A percentile compares a stretch with the other conserved stretches of the same genome.
Conservation (phyloP, 1,284 basidiomycete genomes). For the Earliella scabrosa region DNA sequence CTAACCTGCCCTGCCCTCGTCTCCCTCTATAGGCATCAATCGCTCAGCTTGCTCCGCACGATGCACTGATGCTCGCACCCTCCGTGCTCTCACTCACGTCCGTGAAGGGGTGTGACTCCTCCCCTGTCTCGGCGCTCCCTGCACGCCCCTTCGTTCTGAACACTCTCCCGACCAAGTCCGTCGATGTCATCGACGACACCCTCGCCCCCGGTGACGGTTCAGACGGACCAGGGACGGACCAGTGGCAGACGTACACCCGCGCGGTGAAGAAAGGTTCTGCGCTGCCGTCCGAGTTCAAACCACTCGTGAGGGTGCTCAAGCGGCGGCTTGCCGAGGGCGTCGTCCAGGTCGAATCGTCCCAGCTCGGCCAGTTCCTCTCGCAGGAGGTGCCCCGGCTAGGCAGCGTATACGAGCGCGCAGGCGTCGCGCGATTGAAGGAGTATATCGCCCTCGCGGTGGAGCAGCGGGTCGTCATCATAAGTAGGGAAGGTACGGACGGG, state of each 20-base stretch:
- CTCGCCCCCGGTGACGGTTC: not conserved
- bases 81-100: not conserved
- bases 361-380: conserved; percentile 32
- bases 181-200: not conserved
- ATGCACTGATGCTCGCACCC: not conserved
- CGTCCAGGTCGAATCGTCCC: conserved; percentile 29
- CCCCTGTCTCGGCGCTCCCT: not conserved
- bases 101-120: too few species aligned
- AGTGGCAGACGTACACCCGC: conserved; percentile 18
- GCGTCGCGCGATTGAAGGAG: conserved; percentile 49
- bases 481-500: conserved; percentile 33
- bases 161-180: not conserved
- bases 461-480: conserved; percentile 48
- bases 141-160: not conserved
- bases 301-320: conserved; percentile 33
- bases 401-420: conserved; percentile 47
- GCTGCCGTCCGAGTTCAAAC: conserved; percentile 27
- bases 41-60: not conserved
- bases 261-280: conserved; percentile 12
- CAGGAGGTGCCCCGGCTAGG: conserved; percentile 26
- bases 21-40: not conserved
- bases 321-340: conserved; percentile 38
- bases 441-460: conserved; percentile 53
- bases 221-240: not conserved
- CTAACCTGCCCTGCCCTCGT: too few species aligned